These are phyloP conservation scores for Jatropha multifida DNA, from an alignment of 441 rosid genomes.

Conservation along the genomic window DNA sequence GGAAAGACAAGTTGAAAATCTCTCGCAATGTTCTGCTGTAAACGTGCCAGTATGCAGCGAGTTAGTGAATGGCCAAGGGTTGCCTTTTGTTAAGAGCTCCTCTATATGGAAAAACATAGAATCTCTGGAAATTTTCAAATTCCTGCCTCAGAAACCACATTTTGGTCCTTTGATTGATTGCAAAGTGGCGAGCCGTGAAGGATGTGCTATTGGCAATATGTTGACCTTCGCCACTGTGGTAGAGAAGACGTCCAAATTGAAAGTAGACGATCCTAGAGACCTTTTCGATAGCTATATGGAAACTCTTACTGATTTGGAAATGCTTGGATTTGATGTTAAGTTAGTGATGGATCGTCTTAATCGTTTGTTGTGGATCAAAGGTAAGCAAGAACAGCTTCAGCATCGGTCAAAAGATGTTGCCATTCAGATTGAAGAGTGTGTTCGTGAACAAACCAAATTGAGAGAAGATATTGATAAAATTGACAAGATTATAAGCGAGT, in stretches of 20 bases:
- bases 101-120: conserved; percentile 11
- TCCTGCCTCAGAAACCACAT: conserved; percentile 20
- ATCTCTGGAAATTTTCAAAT: conserved; percentile 13
- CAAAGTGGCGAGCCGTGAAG: conserved; percentile 19
- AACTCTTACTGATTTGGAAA: conserved; percentile 17
- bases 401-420: not conserved
- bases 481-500: not conserved
- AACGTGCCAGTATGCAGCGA: not conserved
- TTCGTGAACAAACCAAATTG: not conserved
- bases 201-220: conserved; percentile 13
- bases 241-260: conserved; percentile 20
- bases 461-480: not conserved
- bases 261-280: not conserved
- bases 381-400: conserved; percentile 4
- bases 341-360: not conserved
- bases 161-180: conserved; percentile 4
- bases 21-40: not conserved
- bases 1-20: not conserved
- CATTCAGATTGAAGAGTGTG: not conserved
- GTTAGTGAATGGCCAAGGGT: too few species aligned
- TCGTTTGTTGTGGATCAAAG: conserved; percentile 3
- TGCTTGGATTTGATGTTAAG: conserved; percentile 18
- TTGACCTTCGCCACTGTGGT: conserved; percentile 6
- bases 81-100: conserved; percentile 14
- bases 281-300: conserved; percentile 3